Evolutionary conservation across 164 flowering plant species (phyloP), one percentile per base, ranked within the genome.

Genomic region (Nymphaea thermarum): DNA sequence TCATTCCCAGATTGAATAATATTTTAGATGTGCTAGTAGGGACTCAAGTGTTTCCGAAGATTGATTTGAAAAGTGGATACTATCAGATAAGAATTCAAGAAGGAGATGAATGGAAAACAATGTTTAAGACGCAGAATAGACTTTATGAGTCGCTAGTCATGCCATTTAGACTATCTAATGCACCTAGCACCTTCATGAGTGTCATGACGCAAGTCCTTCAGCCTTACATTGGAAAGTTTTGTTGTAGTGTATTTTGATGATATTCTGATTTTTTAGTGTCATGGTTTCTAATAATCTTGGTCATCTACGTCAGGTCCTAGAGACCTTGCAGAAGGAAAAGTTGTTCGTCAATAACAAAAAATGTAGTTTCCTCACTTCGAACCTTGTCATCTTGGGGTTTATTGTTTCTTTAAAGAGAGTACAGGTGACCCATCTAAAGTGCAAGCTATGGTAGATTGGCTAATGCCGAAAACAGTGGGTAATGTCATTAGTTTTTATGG

Each of bases 51-150:
- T 44, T 62, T 11, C 43, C 59, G 7, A 62, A 62, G 66, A 61
- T 44, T 57, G 71, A 62, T 62, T 0, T 68, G 7, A 4, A 42
- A 43, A 68, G 66, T 36, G 43, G 65, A 3, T 45, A 68, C 43
- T 60, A 71, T 45, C 61, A 61, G 4, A 66, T 71, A 8, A 4
- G 62, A 60, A 67, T 71, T 12, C 41, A 42, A 4, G 41, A 42
- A 4, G 41, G 62, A 16, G 70, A 71, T 66, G 62, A 71, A 64
- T 67, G 66, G 66, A 71, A 67, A 43, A 62, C 47, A 11, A 42
- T 51, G 11, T 71, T 67, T 4, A 42, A 71, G 18, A 67, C 71
- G 2, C 7, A 25, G 4, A 16, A 69, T 6, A 8, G 44, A 4
- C 18, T 69, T 7, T 63, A 69, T 62, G 43, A 69, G 12, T 62